Evolutionary conservation across 2,329 filamentous ascomycete species (phyloP), one percentile per base, ranked within the genome.

Genomic region (Alternaria triticina): DNA sequence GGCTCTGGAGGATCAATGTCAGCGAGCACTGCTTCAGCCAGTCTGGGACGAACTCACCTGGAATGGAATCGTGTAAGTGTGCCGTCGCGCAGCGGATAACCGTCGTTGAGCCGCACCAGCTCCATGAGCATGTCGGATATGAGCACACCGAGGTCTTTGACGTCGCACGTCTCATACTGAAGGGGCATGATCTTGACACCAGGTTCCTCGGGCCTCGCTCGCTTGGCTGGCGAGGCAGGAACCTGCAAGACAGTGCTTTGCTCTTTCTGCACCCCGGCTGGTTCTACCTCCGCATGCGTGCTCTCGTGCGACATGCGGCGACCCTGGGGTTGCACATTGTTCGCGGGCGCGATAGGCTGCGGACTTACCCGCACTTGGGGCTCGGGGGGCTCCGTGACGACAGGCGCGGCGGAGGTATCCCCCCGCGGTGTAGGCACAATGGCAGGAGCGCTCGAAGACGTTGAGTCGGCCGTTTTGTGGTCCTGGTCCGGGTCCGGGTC

Each of bases 101-200:
- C 87, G 79, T 99, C 96, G 74, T 99, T 99, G 67, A 95, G 92
- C 65, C 92, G 90, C 70, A 99, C 97, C 51, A 99, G 84, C 81
- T 99, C 96, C 80, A 94, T 90, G 51, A 99, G 86, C 96, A 99
- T 98, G 75, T 96, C 93, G 49, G 94, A 90, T 70, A 99, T 96
- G 64, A 99, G 83, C 45, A 95, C 86, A 27, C 97, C 96, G 77
- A 99, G 88, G 77, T 97, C 94, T 74, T 94, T 91, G 9, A 92
- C 88, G 43, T 91, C 85, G 77, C 93, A 97, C 11, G 89, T 83
- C 79, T 97, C 93, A 79, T 99, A 99, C 73, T 86, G 86, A 63
- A 86, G 80, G 1, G 96, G 91, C 76, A 96, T 86, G 61, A 85
- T 70, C 74, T 88, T 89, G 57, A 83, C 73, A 3, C 79, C 80